Evolutionary conservation across 2,329 filamentous ascomycete species (phyloP), one percentile per base, ranked within the genome.

Genomic region (Dryadomyces sulphureus): DNA sequence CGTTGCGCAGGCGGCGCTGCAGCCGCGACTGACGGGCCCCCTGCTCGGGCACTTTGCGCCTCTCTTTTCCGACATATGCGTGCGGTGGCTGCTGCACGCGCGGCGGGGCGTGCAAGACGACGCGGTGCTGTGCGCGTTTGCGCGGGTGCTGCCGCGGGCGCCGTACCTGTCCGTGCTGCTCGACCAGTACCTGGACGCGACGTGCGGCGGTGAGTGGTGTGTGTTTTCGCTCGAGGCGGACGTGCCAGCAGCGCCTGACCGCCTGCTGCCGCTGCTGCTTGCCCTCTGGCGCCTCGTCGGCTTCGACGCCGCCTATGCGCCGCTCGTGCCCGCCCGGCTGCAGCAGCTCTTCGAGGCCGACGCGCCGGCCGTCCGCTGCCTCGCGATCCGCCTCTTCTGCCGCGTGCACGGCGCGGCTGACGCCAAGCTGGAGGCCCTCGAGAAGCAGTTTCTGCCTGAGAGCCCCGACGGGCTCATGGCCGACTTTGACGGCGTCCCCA

Each of bases 371-470:
- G 74, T 94, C 43, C 77, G 84, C 62, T 94, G 89, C 61, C 69
- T 96, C 50, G 82, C 88, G 14, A 73, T 94, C 47, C 77, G 87
- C 52, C 77, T 89, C 49, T 84, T 94, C 53, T 88, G 82, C 57
- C 70, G 86, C 51, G 77, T 87, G 48, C 76, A 93, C 54, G 78
- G 79, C 55, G 84, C 84, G 25, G 82, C 92, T 4, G 92, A 98
- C 60, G 68, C 73, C 52, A 85, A 85, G 51, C 71, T 84, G 41
- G 81, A 93, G 57, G 68, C 74, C 42, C 80, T 94, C 60, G 63
- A 93, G 27, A 63, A 67, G 42, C 69, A 75, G 55, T 72, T 88
- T 60, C 66, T 90, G 46, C 78, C 75, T 41, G 65, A 30, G 11
- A 16, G 61, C 38, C 66, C 73, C 35, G 75, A 75, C 27, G 67